Conservation (phyloP, 176 grass and related monocot species). For the Tillandsia fasciculata region DNA sequence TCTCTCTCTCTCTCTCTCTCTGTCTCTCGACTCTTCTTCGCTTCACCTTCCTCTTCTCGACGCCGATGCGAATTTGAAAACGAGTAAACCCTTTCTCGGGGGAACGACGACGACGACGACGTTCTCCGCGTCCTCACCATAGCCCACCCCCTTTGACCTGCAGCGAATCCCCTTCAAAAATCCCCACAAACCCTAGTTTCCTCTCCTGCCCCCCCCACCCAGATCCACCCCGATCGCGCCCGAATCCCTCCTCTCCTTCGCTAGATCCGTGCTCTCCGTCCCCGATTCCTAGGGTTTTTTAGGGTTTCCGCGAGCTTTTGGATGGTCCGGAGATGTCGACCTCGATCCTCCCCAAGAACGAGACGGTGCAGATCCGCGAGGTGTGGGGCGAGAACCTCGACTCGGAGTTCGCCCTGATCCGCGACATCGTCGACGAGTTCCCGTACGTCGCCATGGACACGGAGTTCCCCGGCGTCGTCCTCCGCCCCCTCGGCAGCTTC, state of each 20-base stretch:
- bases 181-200: slow-evolving; percentile 10
- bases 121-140: too few relatives aligned
- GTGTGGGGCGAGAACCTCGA: slow-evolving; percentile 92
- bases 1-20: not conserved
- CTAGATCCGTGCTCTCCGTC: slow-evolving; percentile 3
- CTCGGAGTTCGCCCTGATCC: slow-evolving; percentile 80
- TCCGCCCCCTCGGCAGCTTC: slow-evolving; percentile 71
- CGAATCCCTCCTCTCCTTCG: not conserved
- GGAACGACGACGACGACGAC: not conserved
- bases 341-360: slow-evolving; percentile 46
- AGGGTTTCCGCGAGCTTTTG: not conserved
- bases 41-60: not conserved
- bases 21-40: not conserved
- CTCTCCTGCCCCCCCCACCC: not conserved
- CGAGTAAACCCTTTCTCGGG: not conserved
- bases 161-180: not conserved
- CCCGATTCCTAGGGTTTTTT: not conserved
- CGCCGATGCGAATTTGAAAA: not conserved
- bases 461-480: slow-evolving; percentile 89
- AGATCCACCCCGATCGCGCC: not conserved
- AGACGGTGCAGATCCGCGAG: slow-evolving; percentile 94
- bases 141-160: not conserved
- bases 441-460: slow-evolving; percentile 98
- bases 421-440: slow-evolving; percentile 81
- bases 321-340: slow-evolving; percentile 23